These are phyloP conservation scores for Russula sp. DNA, from an alignment of 768 basidiomycete genomes.

Conservation along the genomic window DNA sequence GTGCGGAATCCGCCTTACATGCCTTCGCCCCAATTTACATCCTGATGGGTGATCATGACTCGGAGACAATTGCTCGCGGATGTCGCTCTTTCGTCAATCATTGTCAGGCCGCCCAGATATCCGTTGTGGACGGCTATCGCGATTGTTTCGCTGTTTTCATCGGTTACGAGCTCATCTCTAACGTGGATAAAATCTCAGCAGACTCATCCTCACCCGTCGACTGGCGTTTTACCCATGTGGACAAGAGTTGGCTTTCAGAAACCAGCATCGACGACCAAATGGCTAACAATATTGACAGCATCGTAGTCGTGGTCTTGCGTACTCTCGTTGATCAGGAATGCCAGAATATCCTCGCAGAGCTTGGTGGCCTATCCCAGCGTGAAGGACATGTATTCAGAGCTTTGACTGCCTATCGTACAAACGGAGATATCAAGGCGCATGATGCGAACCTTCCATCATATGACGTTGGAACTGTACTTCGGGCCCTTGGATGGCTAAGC, in stretches of 20 bases:
- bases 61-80: constrained; percentile 39
- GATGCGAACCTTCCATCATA: constrained; percentile 65
- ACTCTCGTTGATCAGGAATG: constrained; percentile 68
- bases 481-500: constrained; percentile 60
- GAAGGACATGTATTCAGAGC: constrained; percentile 47
- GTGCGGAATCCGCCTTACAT: constrained; percentile 63
- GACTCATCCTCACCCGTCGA: constrained; percentile 9
- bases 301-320: constrained; percentile 58
- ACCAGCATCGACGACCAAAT: constrained; percentile 41
- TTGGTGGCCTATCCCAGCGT: constrained; percentile 44
- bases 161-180: constrained; percentile 55
- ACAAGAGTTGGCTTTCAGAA: constrained; percentile 39
- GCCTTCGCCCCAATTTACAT: constrained; percentile 68
- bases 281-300: constrained; percentile 49
- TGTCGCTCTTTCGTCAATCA: constrained; percentile 53
- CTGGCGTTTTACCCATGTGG: constrained; percentile 21
- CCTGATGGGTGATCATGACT: constrained; percentile 40
- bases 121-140: constrained; percentile 48
- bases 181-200: constrained; percentile 39
- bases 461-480: constrained; percentile 48
- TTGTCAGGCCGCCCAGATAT: constrained; percentile 57
- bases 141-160: constrained; percentile 70
- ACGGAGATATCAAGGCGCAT: constrained; percentile 52
- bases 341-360: constrained; percentile 48
- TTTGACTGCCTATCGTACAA: constrained; percentile 52